These are phyloP conservation scores for Exophiala mesophila DNA, from an alignment of 2,329 filamentous ascomycete species.

Conservation along the genomic window DNA sequence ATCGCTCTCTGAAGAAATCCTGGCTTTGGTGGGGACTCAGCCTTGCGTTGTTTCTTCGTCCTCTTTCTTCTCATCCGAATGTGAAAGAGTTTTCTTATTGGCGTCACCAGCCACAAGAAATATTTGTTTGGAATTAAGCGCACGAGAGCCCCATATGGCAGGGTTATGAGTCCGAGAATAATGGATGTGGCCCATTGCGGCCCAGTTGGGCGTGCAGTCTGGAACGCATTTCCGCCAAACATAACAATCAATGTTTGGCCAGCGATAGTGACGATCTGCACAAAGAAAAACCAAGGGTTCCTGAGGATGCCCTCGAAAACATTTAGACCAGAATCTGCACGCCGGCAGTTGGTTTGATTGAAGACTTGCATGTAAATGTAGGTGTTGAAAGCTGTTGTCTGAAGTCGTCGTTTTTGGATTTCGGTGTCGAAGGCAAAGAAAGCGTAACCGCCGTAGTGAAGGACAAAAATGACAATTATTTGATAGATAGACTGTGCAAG, in stretches of 20 bases:
- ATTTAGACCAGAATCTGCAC: slow-evolving; percentile 59
- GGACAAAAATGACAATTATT: slow-evolving; percentile 32
- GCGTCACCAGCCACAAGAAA: slow-evolving; percentile 27
- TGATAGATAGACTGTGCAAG: slow-evolving; percentile 37
- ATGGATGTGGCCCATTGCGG: slow-evolving; percentile 53
- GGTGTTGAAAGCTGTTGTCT: slow-evolving; percentile 63
- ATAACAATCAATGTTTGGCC: slow-evolving; percentile 56
- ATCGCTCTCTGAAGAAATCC: background rate
- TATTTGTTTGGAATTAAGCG: slow-evolving; percentile 50
- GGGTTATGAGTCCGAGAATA: slow-evolving; percentile 44
- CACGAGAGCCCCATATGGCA: slow-evolving; percentile 49
- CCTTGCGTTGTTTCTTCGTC: background rate
- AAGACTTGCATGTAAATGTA: slow-evolving; percentile 72
- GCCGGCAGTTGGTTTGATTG: slow-evolving; percentile 60
- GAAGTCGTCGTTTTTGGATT: slow-evolving; percentile 42
- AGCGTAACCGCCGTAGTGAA: slow-evolving; percentile 53
- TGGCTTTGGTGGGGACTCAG: background rate
- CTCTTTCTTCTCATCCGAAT: background rate
- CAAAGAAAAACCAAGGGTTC: slow-evolving; percentile 55
- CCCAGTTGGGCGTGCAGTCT: slow-evolving; percentile 46
- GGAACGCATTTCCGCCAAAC: slow-evolving; percentile 52
- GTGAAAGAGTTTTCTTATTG: background rate
- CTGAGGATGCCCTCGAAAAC: slow-evolving; percentile 54
- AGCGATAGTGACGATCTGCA: slow-evolving; percentile 54
- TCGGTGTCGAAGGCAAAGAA: slow-evolving; percentile 49